These are phyloP conservation scores for Hordeum vulgare DNA, from an alignment of 176 grass and related monocot species.

Conservation along the genomic window MorexV3_pseudomolecules_assembly NC_058519.1:34992717-34993216, in stretches of 20 bases:
- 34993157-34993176: slow-evolving; percentile 96
- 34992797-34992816: neutral
- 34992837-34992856: neutral
- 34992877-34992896: neutral
- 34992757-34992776: neutral
- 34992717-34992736: neutral
- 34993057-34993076: neutral
- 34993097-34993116: slow-evolving; percentile 21
- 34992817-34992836: neutral
- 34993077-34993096: neutral
- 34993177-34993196: slow-evolving; percentile 95
- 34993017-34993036: neutral
- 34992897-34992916: neutral
- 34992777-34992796: neutral
- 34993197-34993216: slow-evolving; percentile 98
- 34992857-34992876: slow-evolving; percentile 1
- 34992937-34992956: neutral
- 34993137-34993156: slow-evolving; percentile 71
- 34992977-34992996: neutral
- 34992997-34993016: neutral
- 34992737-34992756: neutral
- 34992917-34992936: neutral
- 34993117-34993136: slow-evolving; percentile 28
- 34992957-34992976: slow-evolving; percentile 16
- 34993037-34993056: neutral